Evolutionary conservation across 805 yeast species (phyloP).

Genomic region (Cyberlindnera misumaiensis): DNA sequence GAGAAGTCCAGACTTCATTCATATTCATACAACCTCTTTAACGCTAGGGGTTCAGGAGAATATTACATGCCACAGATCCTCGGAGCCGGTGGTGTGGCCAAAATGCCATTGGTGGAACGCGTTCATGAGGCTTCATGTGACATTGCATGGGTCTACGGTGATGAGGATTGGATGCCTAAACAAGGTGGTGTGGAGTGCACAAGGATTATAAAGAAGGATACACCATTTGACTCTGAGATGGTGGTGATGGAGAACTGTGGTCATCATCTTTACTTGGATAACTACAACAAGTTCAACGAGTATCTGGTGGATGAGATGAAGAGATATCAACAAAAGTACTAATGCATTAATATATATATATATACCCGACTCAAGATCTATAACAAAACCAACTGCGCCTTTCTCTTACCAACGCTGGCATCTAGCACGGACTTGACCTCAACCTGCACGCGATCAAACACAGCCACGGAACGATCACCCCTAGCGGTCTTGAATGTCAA

Average conservation of each 20-base stretch:
- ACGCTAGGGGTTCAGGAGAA: slow-evolving; percentile 87
- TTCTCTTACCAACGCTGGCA: slow-evolving; percentile 86
- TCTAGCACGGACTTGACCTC: slow-evolving; percentile 78
- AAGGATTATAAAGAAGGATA: slow-evolving; percentile 18
- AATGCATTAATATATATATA: not conserved
- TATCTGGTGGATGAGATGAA: slow-evolving; percentile 47
- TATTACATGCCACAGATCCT: slow-evolving; percentile 77
- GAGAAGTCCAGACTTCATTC: slow-evolving; percentile 57
- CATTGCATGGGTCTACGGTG: slow-evolving; percentile 82
- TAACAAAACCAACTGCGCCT: slow-evolving; percentile 62
- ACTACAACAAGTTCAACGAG: slow-evolving; percentile 45
- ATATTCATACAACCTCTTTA: slow-evolving; percentile 80
- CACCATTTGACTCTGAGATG: slow-evolving; percentile 26
- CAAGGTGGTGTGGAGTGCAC: slow-evolving; percentile 32
- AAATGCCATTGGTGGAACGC: slow-evolving; percentile 54
- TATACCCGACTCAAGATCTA: not conserved
- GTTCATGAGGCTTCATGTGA: slow-evolving; percentile 46
- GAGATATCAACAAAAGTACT: slow-evolving; percentile 9
- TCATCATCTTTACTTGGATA: slow-evolving; percentile 76
- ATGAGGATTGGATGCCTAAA: slow-evolving; percentile 59
- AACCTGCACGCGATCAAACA: slow-evolving; percentile 83
- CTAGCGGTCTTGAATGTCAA: slow-evolving; percentile 48
- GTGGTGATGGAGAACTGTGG: slow-evolving; percentile 51
- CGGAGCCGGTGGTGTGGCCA: slow-evolving; percentile 88
- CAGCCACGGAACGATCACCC: slow-evolving; percentile 48